Percentiles rank a stretch among this genome's conserved stretches.
Conservation (phyloP, 192 early-diverging fungal species). For the Obelidium mucronatum region DNA sequence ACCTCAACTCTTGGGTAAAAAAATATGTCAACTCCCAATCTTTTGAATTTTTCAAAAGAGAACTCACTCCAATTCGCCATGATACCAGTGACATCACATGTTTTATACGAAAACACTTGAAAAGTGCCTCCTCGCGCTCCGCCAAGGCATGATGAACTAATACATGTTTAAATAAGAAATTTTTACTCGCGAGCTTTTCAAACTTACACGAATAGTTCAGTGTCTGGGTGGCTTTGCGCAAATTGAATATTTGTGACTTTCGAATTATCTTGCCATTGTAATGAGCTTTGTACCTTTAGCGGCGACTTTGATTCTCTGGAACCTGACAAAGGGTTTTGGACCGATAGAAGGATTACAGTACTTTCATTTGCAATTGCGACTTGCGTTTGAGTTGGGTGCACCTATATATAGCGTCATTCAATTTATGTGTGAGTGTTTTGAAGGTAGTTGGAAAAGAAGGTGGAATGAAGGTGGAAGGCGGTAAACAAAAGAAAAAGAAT, state of each 20-base stretch:
- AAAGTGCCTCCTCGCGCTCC: neutral
- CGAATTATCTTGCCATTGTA: too few relatives aligned
- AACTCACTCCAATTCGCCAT: neutral
- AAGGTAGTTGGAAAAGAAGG: too few relatives aligned
- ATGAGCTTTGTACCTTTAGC: too few relatives aligned
- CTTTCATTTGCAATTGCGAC: neutral
- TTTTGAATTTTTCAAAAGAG: neutral
- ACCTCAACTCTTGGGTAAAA: neutral
- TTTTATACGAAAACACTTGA: constrained; percentile 7
- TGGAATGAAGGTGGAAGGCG: too few relatives aligned
- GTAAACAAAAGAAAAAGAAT: too few relatives aligned
- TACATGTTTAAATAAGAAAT: too few relatives aligned
- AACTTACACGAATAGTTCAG: neutral
- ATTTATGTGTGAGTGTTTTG: too few relatives aligned
- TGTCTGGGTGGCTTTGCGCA: too few relatives aligned
- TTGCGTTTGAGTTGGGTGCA: neutral
- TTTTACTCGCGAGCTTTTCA: too few relatives aligned
- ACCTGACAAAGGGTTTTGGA: too few relatives aligned
- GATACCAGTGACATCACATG: neutral
- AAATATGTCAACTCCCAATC: neutral
- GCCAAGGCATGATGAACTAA: constrained; percentile 8
- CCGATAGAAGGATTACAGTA: neutral
- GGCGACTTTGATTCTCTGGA: too few relatives aligned
- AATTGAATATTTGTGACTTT: too few relatives aligned
- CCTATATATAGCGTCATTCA: neutral